Evolutionary conservation across 1,284 basidiomycete species (phyloP).

Genomic region (Rhodotorula sp.): DNA sequence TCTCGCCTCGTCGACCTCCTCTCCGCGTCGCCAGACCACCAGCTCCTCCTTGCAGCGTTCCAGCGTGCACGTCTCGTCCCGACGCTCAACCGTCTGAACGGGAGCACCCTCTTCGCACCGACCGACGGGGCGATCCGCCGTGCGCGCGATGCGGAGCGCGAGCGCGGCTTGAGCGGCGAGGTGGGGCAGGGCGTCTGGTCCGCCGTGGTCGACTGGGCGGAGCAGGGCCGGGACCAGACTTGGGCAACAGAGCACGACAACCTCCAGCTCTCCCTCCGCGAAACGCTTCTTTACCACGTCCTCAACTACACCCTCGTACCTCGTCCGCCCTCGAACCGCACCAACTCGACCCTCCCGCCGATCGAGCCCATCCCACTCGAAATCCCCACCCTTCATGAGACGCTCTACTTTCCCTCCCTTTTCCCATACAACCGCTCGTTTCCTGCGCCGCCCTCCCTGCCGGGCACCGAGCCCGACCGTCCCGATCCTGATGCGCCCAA

Average conservation of each 20-base stretch:
- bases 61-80: constrained; percentile 87
- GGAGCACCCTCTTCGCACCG: constrained; percentile 87
- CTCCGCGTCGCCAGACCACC: constrained; percentile 50
- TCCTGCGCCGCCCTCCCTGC: constrained; percentile 35
- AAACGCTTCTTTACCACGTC: constrained; percentile 92
- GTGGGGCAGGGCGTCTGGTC: constrained; percentile 19
- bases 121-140: constrained; percentile 81
- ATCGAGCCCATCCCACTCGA: constrained; percentile 60
- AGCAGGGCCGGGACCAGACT: neutral
- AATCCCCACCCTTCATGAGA: constrained; percentile 68
- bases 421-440: constrained; percentile 46
- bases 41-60: constrained; percentile 74
- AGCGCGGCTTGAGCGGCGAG: neutral
- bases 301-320: constrained; percentile 75
- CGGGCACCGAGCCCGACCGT: constrained; percentile 37
- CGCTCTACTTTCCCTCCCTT: constrained; percentile 60
- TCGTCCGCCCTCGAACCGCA: constrained; percentile 22
- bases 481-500: constrained; percentile 43
- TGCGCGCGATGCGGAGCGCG: constrained; percentile 11
- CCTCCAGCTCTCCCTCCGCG: constrained; percentile 76
- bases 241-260: constrained; percentile 63
- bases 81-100: constrained; percentile 80
- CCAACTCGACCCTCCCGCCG: constrained; percentile 55
- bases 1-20: constrained; percentile 71
- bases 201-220: neutral